Conservation (phyloP, 306 rosid genomes). For the Alnus rubra region DNA sequence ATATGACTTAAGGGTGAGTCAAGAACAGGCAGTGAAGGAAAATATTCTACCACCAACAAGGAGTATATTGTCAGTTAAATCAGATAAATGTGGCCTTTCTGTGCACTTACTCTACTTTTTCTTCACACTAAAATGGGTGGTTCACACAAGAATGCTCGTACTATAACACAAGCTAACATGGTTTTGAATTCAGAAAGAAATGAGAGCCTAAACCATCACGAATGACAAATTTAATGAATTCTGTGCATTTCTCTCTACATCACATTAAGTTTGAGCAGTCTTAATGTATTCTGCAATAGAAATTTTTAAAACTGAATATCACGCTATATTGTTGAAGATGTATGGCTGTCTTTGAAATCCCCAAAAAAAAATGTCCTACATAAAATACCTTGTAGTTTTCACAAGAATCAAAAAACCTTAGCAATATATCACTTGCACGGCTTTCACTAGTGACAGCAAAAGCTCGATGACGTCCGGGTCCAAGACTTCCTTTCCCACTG, state of each 20-base stretch:
- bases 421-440: constrained; percentile 74
- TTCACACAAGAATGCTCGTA: neutral
- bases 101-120: neutral
- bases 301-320: neutral
- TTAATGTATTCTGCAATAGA: neutral
- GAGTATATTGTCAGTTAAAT: neutral
- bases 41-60: neutral
- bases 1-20: neutral
- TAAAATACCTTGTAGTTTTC: constrained; percentile 73
- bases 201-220: neutral
- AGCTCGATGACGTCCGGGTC: constrained; percentile 71
- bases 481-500: constrained; percentile 77
- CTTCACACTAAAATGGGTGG: neutral
- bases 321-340: constrained; percentile 12
- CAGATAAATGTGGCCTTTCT: neutral
- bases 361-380: constrained; percentile 18
- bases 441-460: constrained; percentile 87
- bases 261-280: neutral
- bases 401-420: constrained; percentile 82
- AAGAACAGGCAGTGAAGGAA: constrained; percentile 1
- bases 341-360: constrained; percentile 15
- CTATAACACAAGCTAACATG: neutral
- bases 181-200: neutral
- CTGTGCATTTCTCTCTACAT: neutral
- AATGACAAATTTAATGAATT: constrained; percentile 14